Percentiles rank a stretch among this genome's conserved stretches.
Conservation (phyloP, 129 eudicot species). For the Saussurea involucrata region DNA sequence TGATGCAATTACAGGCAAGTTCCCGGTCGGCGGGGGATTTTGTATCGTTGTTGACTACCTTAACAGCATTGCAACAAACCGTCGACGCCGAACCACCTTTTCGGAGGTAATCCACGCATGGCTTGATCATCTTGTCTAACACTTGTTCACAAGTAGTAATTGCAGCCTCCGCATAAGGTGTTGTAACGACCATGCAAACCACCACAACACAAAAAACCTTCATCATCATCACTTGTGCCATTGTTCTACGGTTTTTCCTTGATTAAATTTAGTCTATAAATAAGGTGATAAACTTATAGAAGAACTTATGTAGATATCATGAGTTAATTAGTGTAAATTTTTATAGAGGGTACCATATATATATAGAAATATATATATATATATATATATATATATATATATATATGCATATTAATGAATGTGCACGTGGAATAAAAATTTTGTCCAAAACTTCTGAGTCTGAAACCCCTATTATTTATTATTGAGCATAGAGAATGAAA, state of each 20-base stretch:
- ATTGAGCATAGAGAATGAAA: too few species aligned
- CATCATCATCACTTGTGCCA: constrained; percentile 12
- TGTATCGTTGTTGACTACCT: constrained; percentile 9
- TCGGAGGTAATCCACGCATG: constrained; percentile 36
- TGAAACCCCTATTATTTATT: too few species aligned
- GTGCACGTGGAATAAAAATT: too few species aligned
- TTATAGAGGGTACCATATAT: not conserved
- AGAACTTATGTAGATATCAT: too few species aligned
- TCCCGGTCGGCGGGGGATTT: constrained; percentile 19
- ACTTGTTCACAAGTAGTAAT: constrained; percentile 27
- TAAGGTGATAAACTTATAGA: too few species aligned
- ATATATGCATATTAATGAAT: too few species aligned
- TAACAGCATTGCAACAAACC: constrained; percentile 36
- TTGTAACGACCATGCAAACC: constrained; percentile 11
- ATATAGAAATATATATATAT: too few species aligned
- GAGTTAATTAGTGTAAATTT: not conserved
- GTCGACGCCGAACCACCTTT: not conserved
- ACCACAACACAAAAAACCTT: constrained; percentile 2
- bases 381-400: not conserved
- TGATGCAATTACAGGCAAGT: constrained; percentile 38
- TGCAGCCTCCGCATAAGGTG: constrained; percentile 27
- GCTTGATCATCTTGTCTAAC: not conserved
- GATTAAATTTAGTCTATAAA: too few species aligned
- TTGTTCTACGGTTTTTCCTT: not conserved
- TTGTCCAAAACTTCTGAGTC: too few species aligned